These are phyloP conservation scores for Trametes versicolor DNA, from an alignment of 1,284 basidiomycete genomes.

Conservation along the genomic window DNA sequence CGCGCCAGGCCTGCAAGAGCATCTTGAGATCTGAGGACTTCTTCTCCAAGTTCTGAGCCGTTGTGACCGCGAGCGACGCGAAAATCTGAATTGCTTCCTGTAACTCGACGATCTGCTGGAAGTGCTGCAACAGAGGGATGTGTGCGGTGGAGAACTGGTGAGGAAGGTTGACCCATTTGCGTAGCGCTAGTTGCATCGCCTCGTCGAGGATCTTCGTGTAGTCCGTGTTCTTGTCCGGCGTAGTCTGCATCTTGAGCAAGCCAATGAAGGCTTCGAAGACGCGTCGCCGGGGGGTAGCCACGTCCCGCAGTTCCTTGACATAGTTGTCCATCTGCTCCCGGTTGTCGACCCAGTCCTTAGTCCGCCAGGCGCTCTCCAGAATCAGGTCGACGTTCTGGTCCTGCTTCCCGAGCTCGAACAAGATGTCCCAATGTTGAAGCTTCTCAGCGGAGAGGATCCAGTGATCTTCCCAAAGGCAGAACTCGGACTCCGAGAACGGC, in stretches of 20 bases:
- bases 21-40: constrained; percentile 96
- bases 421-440: constrained; percentile 97
- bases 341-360: constrained; percentile 90
- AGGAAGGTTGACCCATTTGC: constrained; percentile 96
- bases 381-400: constrained; percentile 94
- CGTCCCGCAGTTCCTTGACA: constrained; percentile 84
- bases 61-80: constrained; percentile 89
- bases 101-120: constrained; percentile 99
- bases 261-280: constrained; percentile 97
- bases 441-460: constrained; percentile 98
- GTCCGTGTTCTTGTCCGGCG: constrained; percentile 78
- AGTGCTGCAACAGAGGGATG: constrained; percentile 94
- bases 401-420: constrained; percentile 91
- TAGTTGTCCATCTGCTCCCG: constrained; percentile 88
- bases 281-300: constrained; percentile 91
- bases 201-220: constrained; percentile 94
- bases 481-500: constrained; percentile 95
- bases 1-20: constrained; percentile 97
- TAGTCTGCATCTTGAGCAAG: constrained; percentile 74
- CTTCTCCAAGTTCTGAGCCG: constrained; percentile 90
- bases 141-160: constrained; percentile 90
- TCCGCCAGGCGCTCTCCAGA: constrained; percentile 96
- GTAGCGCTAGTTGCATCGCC: constrained; percentile 95
- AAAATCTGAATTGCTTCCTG: constrained; percentile 98
- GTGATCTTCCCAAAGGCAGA: constrained; percentile 99